Evolutionary conservation across 129 eudicot genomes (phyloP).

Genomic region (Escallonia herrerae): DNA sequence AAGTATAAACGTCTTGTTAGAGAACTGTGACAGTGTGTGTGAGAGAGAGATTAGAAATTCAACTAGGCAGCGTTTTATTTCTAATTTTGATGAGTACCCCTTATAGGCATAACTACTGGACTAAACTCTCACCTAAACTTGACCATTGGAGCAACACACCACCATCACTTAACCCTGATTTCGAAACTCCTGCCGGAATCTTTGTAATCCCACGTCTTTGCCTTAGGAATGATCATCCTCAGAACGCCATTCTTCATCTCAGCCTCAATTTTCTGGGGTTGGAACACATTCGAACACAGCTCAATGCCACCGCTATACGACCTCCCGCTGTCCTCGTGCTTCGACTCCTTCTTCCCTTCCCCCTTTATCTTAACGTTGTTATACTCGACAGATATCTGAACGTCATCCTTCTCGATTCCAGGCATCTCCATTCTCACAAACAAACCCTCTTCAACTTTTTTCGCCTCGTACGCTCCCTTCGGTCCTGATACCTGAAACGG

Average conservation of each 20-base stretch:
- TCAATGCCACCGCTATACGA: background rate
- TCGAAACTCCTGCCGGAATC: no score
- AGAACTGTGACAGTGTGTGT: no score
- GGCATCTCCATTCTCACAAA: conserved; percentile 15
- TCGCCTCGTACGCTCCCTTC: conserved; percentile 1
- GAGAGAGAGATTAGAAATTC: no score
- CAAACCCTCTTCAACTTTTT: conserved; percentile 10
- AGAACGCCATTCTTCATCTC: conserved; percentile 17
- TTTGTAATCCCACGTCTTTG: no score
- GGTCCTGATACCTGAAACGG: conserved; percentile 8
- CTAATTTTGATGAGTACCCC: no score
- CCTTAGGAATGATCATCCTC: conserved; percentile 2
- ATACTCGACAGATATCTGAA: background rate
- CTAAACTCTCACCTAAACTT: no score
- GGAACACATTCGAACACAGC: background rate
- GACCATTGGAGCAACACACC: no score
- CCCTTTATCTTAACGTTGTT: background rate
- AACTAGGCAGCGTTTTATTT: no score
- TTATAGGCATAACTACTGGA: no score
- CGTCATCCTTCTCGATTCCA: conserved; percentile 1
- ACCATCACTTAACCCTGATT: no score
- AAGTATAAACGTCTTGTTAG: no score
- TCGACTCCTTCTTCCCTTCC: background rate
- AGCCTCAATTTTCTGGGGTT: background rate
- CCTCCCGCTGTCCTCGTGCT: conserved; percentile 3